Percentiles rank a stretch among this genome's conserved stretches.
These are phyloP conservation scores for Colletotrichum abscissum DNA, from an alignment of 2,329 filamentous ascomycete genomes.

Conservation along the genomic window DNA sequence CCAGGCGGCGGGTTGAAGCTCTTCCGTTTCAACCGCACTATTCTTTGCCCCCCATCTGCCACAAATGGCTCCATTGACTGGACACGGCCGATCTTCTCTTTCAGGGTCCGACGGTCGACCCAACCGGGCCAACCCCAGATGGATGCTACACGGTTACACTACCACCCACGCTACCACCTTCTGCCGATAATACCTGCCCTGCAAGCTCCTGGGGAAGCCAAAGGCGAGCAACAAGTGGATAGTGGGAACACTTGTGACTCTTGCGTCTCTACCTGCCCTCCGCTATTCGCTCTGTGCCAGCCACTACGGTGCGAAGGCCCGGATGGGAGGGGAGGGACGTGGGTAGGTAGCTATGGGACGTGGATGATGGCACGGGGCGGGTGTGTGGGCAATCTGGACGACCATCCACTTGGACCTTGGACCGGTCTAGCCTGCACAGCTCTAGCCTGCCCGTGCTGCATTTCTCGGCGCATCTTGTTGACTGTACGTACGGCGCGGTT, in stretches of 20 bases:
- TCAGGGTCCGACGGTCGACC: constrained; percentile 35
- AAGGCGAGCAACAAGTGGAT: background rate
- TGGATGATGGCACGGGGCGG: background rate
- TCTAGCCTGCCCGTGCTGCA: constrained; percentile 34
- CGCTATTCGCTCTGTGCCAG: background rate
- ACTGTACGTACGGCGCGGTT: constrained; percentile 7
- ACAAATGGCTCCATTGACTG: constrained; percentile 23
- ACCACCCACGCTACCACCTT: constrained; percentile 10
- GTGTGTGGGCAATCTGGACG: constrained; percentile 20
- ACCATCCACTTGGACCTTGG: constrained; percentile 28
- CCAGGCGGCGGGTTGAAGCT: constrained; percentile 33
- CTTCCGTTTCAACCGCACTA: constrained; percentile 34
- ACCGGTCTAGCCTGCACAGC: constrained; percentile 30
- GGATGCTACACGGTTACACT: background rate
- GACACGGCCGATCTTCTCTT: constrained; percentile 32
- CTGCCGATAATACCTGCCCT: constrained; percentile 24
- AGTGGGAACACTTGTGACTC: background rate
- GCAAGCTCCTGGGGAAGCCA: background rate
- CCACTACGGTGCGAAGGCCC: background rate
- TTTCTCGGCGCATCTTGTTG: constrained; percentile 34
- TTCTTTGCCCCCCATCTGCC: constrained; percentile 14
- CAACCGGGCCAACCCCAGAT: constrained; percentile 32
- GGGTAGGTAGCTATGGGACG: background rate
- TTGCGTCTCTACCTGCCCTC: background rate
- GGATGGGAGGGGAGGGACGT: background rate